Evolutionary conservation across 129 eudicot species (phyloP), one percentile per base, ranked within the genome.

Genomic region (Mikania micrantha): DNA sequence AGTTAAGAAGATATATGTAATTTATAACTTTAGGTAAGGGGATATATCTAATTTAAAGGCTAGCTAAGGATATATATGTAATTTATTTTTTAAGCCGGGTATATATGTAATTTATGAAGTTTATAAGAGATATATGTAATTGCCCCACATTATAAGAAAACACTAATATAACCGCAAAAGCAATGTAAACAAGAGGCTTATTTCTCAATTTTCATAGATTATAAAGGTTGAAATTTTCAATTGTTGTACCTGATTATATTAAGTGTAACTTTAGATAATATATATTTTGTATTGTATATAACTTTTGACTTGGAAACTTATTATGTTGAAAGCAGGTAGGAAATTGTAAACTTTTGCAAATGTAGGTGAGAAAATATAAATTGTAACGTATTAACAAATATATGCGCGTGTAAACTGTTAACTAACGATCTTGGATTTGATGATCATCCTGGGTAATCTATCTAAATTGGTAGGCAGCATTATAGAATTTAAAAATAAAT

Each of bases 281-380:
- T 25, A 25, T 53, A 52, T 9, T 12, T 25, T 56, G 34, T 27
- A 27, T 16, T 6, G 7, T 17, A 19, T 5, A 16, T 7, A 48
- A 48, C 42, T 20, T 56, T 57, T 54, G 60, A 19, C 47, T 7
- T 20, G 48, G 38, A 74, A 75, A 75, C 80, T 49, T 75, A 16
- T 49, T 25, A 9, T 60, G 52, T 60, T 12, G 27, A 68, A 75
- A 67, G 36, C 69, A 36, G 80, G 64, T 75, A 60, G 64, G 80
- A 75, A 75, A 68, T 53, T 49, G 15, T 28, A 9, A 47, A 16
- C 28, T 67, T 75, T 20, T 67, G 80, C 59, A 44, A 45, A 67
- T 67, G 74, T 68, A 41, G 74, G 80, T 75, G 56, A 75, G 80
- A 75, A 75, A 74, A 54, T 22, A 50, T n/a, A 56, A 9, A 2